Evolutionary conservation across 805 yeast genomes (phyloP).

Genomic region (Phaffomyces thermotolerans): DNA sequence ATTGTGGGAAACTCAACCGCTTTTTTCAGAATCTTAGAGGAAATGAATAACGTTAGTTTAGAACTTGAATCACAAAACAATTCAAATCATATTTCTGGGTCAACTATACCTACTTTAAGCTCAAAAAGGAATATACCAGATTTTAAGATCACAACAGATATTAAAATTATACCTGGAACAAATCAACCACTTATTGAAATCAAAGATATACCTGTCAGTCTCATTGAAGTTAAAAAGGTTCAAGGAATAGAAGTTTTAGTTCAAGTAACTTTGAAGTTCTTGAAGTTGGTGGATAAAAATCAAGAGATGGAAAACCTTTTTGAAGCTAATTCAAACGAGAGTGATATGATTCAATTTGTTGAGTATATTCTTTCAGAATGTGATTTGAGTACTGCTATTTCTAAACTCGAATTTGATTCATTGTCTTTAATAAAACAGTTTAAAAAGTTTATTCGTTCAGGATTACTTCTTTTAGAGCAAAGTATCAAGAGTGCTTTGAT

Average conservation of each 20-base stretch:
- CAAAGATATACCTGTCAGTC: not conserved
- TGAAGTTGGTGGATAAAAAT: not conserved
- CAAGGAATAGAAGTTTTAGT: too few relatives aligned
- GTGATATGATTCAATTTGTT: not conserved
- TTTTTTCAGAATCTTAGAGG: not conserved
- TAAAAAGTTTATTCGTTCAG: not conserved
- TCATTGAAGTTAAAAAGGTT: not conserved
- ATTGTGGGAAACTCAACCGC: not conserved
- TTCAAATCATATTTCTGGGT: not conserved
- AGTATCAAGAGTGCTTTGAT: not conserved
- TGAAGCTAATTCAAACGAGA: not conserved
- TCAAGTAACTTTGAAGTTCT: not conserved
- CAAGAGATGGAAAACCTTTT: not conserved
- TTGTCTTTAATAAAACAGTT: not conserved
- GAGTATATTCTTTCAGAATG: not conserved
- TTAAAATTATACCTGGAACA: not conserved
- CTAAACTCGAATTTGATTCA: not conserved
- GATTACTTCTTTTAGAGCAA: not conserved
- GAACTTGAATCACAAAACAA: not conserved
- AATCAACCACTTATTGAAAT: not conserved
- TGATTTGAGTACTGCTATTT: too few relatives aligned
- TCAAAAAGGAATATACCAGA: not conserved
- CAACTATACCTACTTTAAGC: not conserved
- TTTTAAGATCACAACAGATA: not conserved
- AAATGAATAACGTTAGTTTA: too few relatives aligned